Evolutionary conservation across 306 rosid genomes (phyloP).

Genomic region (Casuarina equisetifolia): DNA sequence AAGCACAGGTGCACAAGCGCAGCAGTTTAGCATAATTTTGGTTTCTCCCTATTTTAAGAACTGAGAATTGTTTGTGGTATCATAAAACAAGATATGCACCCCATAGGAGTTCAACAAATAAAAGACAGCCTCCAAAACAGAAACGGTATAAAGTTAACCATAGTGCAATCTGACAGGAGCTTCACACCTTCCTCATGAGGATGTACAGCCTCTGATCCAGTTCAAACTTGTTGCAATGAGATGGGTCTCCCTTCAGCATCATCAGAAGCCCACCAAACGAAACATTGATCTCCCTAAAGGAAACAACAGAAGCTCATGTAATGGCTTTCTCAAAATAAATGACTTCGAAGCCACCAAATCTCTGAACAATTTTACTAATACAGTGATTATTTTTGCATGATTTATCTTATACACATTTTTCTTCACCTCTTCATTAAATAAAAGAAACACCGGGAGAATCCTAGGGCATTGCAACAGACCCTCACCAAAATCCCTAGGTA

Average conservation of each 20-base stretch:
- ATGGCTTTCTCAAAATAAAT: background rate
- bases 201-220: conserved; percentile 84
- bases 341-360: background rate
- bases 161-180: background rate
- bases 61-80: background rate
- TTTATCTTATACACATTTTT: background rate
- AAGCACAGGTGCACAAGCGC: background rate
- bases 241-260: conserved; percentile 86
- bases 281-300: conserved; percentile 66
- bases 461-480: background rate
- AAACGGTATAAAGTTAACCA: background rate
- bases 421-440: background rate
- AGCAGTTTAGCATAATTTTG: background rate
- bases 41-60: background rate
- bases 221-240: conserved; percentile 83
- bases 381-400: background rate
- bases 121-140: background rate
- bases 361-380: background rate
- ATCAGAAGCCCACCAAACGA: conserved; percentile 95
- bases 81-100: background rate
- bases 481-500: background rate
- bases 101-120: background rate
- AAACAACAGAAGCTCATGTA: conserved; percentile 14
- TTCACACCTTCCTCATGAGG: conserved; percentile 87
- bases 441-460: background rate